Percentiles rank a stretch among this genome's conserved stretches.
Evolutionary conservation across 768 basidiomycete species (phyloP).

Genomic region (Stropharia rugosoannulata): DNA sequence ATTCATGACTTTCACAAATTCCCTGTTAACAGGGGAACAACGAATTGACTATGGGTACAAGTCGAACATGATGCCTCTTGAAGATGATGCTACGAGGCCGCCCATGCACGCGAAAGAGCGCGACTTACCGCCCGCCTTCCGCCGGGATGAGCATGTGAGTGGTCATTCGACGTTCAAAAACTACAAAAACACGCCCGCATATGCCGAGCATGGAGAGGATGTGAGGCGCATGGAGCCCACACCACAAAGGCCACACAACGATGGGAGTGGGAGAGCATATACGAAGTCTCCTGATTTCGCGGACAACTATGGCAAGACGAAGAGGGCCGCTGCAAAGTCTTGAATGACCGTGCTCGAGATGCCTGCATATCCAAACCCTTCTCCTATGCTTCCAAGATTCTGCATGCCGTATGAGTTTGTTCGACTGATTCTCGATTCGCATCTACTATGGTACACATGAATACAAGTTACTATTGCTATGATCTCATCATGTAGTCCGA

Average conservation of each 20-base stretch:
- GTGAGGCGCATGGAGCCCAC: constrained; percentile 24
- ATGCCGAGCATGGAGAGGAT: constrained; percentile 12
- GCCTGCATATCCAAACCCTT: background rate
- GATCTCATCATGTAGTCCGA: background rate
- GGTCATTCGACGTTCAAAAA: constrained; percentile 26
- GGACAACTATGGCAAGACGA: constrained; percentile 30
- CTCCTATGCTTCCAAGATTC: background rate
- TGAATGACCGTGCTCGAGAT: background rate
- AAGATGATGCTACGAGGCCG: constrained; percentile 12
- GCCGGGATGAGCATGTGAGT: constrained; percentile 24
- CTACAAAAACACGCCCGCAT: constrained; percentile 20
- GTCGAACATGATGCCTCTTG: constrained; percentile 2
- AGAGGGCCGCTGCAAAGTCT: background rate
- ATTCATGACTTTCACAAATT: background rate
- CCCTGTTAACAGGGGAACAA: constrained; percentile 28
- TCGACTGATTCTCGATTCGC: background rate
- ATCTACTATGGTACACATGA: constrained; percentile 1
- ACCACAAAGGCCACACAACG: constrained; percentile 27
- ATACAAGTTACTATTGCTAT: background rate
- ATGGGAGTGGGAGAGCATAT: constrained; percentile 24
- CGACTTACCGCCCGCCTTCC: constrained; percentile 15
- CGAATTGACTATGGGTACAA: constrained; percentile 23
- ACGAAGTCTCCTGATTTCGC: constrained; percentile 34
- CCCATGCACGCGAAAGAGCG: constrained; percentile 7
- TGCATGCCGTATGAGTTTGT: background rate